These are phyloP conservation scores for Euphorbia tirucalli DNA, from an alignment of 345 rosid genomes.

Conservation along the genomic window DNA sequence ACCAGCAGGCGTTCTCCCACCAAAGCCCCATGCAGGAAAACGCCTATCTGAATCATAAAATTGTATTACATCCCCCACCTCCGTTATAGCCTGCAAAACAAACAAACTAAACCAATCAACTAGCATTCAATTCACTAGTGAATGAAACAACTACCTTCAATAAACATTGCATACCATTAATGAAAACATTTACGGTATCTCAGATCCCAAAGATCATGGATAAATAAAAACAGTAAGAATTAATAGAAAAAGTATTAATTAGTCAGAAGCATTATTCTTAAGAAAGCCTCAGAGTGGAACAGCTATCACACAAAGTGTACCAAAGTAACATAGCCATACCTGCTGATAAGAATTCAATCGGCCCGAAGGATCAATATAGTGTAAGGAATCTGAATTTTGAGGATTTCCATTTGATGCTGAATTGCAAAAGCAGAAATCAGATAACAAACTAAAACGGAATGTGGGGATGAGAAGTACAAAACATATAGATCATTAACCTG, in stretches of 20 bases:
- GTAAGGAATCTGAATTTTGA: conserved; percentile 59
- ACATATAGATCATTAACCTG: conserved; percentile 44
- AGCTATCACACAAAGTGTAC: neutral
- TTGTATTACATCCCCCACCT: conserved; percentile 82
- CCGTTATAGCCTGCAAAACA: conserved; percentile 66
- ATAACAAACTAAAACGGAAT: neutral
- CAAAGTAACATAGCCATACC: conserved; percentile 29
- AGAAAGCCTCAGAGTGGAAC: neutral
- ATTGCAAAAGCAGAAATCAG: neutral
- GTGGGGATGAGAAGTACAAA: neutral
- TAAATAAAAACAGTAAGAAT: no score
- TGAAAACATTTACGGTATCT: neutral
- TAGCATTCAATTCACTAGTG: neutral
- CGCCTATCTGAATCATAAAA: conserved; percentile 77
- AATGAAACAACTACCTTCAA: neutral
- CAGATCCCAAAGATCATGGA: neutral
- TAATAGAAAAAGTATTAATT: no score
- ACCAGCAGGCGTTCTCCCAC: conserved; percentile 60
- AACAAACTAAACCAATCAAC: conserved; percentile 1
- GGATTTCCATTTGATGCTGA: conserved; percentile 94
- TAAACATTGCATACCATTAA: neutral
- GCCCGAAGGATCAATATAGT: conserved; percentile 79
- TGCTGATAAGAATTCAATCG: conserved; percentile 74
- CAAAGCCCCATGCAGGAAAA: conserved; percentile 91
- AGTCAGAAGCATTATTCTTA: neutral